phyloP scores from a whole-genome alignment of 345 rosid species.

The Pugionium cornutum region DNA sequence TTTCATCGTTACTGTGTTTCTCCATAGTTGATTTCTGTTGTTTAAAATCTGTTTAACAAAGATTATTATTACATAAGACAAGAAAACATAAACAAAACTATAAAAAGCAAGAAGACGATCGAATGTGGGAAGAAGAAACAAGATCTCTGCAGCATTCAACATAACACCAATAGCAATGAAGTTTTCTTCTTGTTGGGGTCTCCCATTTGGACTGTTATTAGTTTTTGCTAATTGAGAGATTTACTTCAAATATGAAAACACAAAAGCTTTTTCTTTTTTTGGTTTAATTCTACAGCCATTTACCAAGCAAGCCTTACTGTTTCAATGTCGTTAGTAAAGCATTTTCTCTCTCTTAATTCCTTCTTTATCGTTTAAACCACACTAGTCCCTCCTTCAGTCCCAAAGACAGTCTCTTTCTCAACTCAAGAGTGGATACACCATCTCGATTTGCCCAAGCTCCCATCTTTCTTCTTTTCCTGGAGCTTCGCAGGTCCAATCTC shows the following conservation, averaged over 20 bases:
- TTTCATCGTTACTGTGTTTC: no score
- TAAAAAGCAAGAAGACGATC: conserved; percentile 38
- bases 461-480: conserved; percentile 24
- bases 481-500: conserved; percentile 32
- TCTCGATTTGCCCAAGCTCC: conserved; percentile 40
- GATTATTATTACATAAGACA: not conserved
- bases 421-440: conserved; percentile 33
- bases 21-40: no score
- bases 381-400: conserved; percentile 27
- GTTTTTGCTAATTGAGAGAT: not conserved
- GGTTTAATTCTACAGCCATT: no score
- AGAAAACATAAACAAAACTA: conserved; percentile 27
- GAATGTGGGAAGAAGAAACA: conserved; percentile 24
- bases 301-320: conserved; percentile 4
- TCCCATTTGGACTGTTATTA: conserved; percentile 14
- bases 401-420: conserved; percentile 40
- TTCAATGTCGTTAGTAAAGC: conserved; percentile 31
- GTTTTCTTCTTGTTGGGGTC: conserved; percentile 32
- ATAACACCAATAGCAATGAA: conserved; percentile 20
- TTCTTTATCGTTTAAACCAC: conserved; percentile 36
- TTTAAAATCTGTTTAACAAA: no score
- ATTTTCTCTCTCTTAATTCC: not conserved
- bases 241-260: conserved; percentile 6
- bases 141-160: conserved; percentile 36
- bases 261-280: not conserved